A percentile compares a stretch with the other conserved stretches of the same genome.
Conservation (phyloP, 2,329 filamentous ascomycete genomes). For the Cryphonectria radicalis region DNA sequence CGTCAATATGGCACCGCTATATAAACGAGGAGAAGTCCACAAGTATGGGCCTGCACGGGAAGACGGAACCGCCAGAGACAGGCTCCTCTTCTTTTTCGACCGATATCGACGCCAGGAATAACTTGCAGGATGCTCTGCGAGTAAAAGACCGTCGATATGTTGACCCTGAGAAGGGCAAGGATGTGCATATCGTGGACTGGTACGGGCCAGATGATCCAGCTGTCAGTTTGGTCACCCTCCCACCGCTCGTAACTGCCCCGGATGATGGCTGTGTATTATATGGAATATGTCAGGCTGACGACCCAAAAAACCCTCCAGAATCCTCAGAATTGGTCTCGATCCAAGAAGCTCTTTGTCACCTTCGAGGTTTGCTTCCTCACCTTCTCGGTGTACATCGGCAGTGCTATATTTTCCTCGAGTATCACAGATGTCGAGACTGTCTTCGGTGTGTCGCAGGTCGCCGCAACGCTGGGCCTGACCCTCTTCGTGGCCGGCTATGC, state of each 20-base stretch:
- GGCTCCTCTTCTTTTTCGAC: not conserved
- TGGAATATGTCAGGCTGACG: not conserved
- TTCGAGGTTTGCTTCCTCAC: slow-evolving; percentile 45
- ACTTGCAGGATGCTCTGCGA: not conserved
- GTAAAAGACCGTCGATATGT: slow-evolving; percentile 30
- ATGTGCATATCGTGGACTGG: slow-evolving; percentile 56
- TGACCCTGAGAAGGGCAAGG: slow-evolving; percentile 56
- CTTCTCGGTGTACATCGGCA: slow-evolving; percentile 60
- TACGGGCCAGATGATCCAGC: slow-evolving; percentile 51
- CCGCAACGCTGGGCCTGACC: slow-evolving; percentile 61
- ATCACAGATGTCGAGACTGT: slow-evolving; percentile 52
- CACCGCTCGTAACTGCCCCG: not conserved
- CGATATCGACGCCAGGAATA: not conserved
- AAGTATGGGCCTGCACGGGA: slow-evolving; percentile 50
- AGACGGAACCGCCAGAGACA: slow-evolving; percentile 31
- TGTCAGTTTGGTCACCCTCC: slow-evolving; percentile 31
- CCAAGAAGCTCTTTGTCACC: slow-evolving; percentile 43
- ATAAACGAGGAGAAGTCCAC: slow-evolving; percentile 54
- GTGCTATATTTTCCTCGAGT: slow-evolving; percentile 53
- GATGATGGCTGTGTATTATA: no score
- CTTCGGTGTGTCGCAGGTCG: slow-evolving; percentile 56
- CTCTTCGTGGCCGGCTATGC: slow-evolving; percentile 69
- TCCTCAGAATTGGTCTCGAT: slow-evolving; percentile 43
- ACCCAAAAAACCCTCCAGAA: slow-evolving; percentile 30
- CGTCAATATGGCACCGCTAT: slow-evolving; percentile 52